Evolutionary conservation across 208 protist species (phyloP).

Genomic region (Trypanosoma scelopori): DNA sequence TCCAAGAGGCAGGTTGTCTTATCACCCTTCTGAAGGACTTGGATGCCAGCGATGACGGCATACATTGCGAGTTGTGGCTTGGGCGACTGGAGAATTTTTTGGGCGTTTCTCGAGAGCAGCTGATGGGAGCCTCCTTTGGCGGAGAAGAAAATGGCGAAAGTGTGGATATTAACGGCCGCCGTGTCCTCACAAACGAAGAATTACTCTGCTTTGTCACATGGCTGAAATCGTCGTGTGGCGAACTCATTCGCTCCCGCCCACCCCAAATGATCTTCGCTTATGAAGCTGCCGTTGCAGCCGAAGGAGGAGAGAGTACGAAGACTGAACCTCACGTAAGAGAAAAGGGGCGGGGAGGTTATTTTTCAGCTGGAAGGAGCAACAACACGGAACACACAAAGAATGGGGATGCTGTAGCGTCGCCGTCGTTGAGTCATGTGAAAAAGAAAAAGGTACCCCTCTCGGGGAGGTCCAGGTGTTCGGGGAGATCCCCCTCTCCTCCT

Average conservation of each 20-base stretch:
- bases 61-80: slow-evolving; percentile 6
- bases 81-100: slow-evolving; percentile 14
- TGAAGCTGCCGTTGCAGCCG: not conserved
- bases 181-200: slow-evolving; percentile 23
- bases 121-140: not conserved
- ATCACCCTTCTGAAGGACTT: slow-evolving; percentile 16
- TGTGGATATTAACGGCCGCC: not conserved
- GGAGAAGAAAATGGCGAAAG: not conserved
- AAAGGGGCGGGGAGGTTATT: too few relatives aligned
- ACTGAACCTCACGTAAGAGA: not conserved
- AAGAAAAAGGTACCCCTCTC: too few relatives aligned
- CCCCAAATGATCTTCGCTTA: not conserved
- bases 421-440: too few relatives aligned
- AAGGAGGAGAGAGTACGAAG: not conserved
- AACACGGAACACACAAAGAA: too few relatives aligned
- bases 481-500: not conserved
- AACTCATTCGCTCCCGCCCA: not conserved
- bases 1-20: slow-evolving; percentile 4
- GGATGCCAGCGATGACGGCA: not conserved
- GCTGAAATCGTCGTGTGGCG: slow-evolving; percentile 18
- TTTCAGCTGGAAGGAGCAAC: too few relatives aligned
- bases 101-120: slow-evolving; percentile 6
- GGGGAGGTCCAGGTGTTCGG: too few relatives aligned
- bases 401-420: too few relatives aligned
- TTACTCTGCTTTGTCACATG: slow-evolving; percentile 11